Evolutionary conservation across 2,329 filamentous ascomycete genomes (phyloP).

Genomic region (Phyllosticta capitalensis): DNA sequence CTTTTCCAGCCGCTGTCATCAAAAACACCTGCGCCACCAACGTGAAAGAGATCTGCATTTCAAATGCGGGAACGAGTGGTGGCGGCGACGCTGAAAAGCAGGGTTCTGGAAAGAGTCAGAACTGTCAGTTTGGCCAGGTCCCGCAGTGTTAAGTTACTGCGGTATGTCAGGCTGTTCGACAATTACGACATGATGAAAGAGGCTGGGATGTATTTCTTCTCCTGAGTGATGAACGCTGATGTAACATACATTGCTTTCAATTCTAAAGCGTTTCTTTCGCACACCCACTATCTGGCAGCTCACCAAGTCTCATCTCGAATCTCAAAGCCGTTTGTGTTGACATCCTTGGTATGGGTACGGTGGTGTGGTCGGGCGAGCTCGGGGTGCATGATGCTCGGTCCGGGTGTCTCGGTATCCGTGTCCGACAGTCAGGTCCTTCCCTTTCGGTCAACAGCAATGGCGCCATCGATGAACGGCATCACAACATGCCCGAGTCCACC

Average conservation of each 20-base stretch:
- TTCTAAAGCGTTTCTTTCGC: too few relatives aligned
- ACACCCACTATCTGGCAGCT: too few relatives aligned
- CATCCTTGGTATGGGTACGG: too few relatives aligned
- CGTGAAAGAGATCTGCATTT: conserved; percentile 26
- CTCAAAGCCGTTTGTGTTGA: too few relatives aligned
- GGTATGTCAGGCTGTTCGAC: background rate
- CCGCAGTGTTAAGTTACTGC: background rate
- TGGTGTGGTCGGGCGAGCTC: too few relatives aligned
- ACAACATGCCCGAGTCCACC: background rate
- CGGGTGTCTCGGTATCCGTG: background rate
- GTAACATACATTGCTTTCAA: too few relatives aligned
- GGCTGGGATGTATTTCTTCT: background rate
- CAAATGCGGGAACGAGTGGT: conserved; percentile 22
- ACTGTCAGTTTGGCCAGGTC: background rate
- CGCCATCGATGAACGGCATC: background rate
- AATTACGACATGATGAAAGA: background rate
- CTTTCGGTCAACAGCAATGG: background rate
- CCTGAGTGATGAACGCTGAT: too few relatives aligned
- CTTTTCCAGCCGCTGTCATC: conserved; percentile 27
- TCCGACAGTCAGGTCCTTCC: background rate
- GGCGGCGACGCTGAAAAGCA: background rate
- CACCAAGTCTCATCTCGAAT: too few relatives aligned
- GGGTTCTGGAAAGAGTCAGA: background rate
- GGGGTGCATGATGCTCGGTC: background rate
- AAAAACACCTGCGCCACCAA: conserved; percentile 16